A percentile compares a stretch with the other conserved stretches of the same genome.
Conservation (phyloP, 2,329 filamentous ascomycete species). For the Penicillium sp. region DNA sequence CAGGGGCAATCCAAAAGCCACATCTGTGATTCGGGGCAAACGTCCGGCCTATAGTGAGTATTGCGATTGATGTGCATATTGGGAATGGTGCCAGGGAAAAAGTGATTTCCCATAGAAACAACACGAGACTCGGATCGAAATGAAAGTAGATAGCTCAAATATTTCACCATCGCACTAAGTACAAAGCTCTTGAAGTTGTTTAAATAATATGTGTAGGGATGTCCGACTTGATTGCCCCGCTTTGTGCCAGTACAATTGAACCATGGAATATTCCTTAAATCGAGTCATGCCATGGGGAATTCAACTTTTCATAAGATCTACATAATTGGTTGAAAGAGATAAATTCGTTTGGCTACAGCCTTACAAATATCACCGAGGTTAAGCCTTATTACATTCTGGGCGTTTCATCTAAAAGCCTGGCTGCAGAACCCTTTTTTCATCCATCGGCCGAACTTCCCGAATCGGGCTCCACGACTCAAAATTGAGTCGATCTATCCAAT, state of each 20-base stretch:
- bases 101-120: not conserved
- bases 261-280: not conserved
- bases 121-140: not conserved
- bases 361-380: not conserved
- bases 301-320: not conserved
- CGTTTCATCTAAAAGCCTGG: not conserved
- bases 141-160: not conserved
- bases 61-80: not conserved
- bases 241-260: not conserved
- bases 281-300: not conserved
- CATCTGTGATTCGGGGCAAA: not conserved
- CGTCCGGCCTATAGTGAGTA: not conserved
- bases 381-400: not conserved
- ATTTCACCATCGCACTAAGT: not conserved
- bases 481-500: slow-evolving; percentile 5
- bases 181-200: not conserved
- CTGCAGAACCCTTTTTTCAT: not conserved
- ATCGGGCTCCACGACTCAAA: not conserved
- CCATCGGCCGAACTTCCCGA: not conserved
- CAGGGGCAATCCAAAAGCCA: not conserved
- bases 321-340: not conserved
- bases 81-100: not conserved
- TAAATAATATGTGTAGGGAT: not conserved
- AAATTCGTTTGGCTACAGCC: not conserved
- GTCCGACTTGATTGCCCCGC: not conserved